Percentiles rank a stretch among this genome's conserved stretches.
Evolutionary conservation across 768 basidiomycete genomes (phyloP).

Genomic region (Mycena chlorophos): DNA sequence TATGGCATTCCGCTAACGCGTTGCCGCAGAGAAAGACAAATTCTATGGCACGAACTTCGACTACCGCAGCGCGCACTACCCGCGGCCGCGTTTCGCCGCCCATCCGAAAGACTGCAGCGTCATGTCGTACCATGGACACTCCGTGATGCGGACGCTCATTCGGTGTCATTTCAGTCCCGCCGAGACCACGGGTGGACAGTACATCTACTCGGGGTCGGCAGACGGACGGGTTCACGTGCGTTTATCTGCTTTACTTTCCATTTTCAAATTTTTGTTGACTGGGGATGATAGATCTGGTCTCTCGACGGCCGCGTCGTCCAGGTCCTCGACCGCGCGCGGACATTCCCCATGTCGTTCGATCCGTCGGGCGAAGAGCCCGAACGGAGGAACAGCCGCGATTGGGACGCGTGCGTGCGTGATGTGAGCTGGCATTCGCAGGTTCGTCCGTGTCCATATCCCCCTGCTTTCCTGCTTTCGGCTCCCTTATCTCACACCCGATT

Average conservation of each 20-base stretch:
- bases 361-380: slow-evolving; percentile 63
- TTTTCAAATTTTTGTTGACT: slow-evolving; percentile 6
- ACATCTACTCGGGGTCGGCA: slow-evolving; percentile 91
- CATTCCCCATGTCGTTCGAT: slow-evolving; percentile 68
- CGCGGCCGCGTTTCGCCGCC: slow-evolving; percentile 56
- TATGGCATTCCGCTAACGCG: background rate
- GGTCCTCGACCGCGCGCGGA: slow-evolving; percentile 77
- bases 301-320: slow-evolving; percentile 86
- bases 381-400: slow-evolving; percentile 29
- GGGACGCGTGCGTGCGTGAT: slow-evolving; percentile 75
- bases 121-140: slow-evolving; percentile 93
- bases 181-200: slow-evolving; percentile 89
- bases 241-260: slow-evolving; percentile 10
- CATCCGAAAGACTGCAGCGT: slow-evolving; percentile 92
- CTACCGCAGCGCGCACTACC: slow-evolving; percentile 78
- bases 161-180: slow-evolving; percentile 94
- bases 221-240: slow-evolving; percentile 84
- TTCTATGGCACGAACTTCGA: slow-evolving; percentile 70
- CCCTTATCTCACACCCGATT: background rate
- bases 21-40: slow-evolving; percentile 35
- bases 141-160: slow-evolving; percentile 88
- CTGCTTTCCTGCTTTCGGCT: slow-evolving; percentile 5
- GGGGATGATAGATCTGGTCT: slow-evolving; percentile 97
- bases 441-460: slow-evolving; percentile 18
- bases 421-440: slow-evolving; percentile 93